Conservation (phyloP, 257 asterid genomes). For the Fraxinus anomala region DNA sequence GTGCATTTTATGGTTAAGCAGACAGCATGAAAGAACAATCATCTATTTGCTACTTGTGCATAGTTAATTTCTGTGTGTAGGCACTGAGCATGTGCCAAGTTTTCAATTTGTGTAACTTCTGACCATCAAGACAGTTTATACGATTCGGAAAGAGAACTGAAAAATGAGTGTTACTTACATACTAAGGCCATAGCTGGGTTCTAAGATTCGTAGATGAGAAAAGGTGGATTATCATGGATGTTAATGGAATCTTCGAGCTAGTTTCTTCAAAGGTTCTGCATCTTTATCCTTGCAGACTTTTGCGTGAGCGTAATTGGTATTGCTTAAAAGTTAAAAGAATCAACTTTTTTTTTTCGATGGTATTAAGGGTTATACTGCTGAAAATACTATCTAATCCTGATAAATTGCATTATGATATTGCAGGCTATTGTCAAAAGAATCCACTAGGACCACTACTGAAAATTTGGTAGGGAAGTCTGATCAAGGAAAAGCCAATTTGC, state of each 20-base stretch:
- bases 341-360: no score
- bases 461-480: no score
- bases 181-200: neutral
- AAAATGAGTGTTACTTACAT: neutral
- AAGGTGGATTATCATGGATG: neutral
- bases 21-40: neutral
- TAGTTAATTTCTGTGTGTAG: neutral
- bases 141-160: neutral
- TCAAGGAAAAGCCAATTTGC: no score
- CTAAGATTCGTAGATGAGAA: neutral
- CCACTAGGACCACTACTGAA: no score
- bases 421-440: no score
- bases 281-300: neutral
- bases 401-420: no score
- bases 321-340: no score
- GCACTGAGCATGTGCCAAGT: neutral
- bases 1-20: neutral
- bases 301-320: neutral
- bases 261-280: neutral
- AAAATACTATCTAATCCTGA: no score
- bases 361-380: no score
- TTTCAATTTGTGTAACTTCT: neutral
- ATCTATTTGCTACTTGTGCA: no score
- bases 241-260: neutral
- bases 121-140: neutral